Percentiles rank a stretch among this genome's conserved stretches.
These are phyloP conservation scores for Ampelocalamus luodianensis DNA, from an alignment of 176 grass and related monocot genomes.

Conservation along the genomic window DNA sequence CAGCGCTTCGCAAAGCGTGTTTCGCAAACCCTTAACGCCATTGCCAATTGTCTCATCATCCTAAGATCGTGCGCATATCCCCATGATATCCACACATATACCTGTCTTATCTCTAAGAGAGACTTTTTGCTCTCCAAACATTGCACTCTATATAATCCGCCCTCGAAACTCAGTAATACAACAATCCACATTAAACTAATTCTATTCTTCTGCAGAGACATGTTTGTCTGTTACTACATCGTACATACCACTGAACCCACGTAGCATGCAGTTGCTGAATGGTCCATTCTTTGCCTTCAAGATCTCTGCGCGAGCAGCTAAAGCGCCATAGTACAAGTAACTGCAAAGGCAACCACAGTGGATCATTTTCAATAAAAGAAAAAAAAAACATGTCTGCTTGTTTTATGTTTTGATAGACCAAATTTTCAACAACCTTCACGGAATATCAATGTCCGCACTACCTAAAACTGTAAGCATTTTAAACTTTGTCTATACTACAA, in stretches of 20 bases:
- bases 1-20: too few species aligned
- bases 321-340: slow-evolving; percentile 55
- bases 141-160: too few species aligned
- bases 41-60: too few species aligned
- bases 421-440: neutral
- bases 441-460: neutral
- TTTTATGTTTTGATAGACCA: neutral
- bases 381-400: too few species aligned
- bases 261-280: slow-evolving; percentile 51
- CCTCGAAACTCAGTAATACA: too few species aligned
- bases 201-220: too few species aligned
- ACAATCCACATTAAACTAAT: too few species aligned
- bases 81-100: too few species aligned
- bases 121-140: too few species aligned
- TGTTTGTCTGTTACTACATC: neutral
- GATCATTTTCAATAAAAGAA: neutral
- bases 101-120: too few species aligned
- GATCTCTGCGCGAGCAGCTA: slow-evolving; percentile 44
- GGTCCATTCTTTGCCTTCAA: slow-evolving; percentile 38
- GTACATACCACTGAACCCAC: slow-evolving; percentile 52
- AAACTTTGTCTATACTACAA: neutral
- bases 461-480: neutral
- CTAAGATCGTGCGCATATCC: too few species aligned
- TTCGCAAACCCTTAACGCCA: too few species aligned
- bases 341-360: slow-evolving; percentile 14